Conservation (phyloP, 2,329 filamentous ascomycete species). For the Trichoderma polysporum region DNA sequence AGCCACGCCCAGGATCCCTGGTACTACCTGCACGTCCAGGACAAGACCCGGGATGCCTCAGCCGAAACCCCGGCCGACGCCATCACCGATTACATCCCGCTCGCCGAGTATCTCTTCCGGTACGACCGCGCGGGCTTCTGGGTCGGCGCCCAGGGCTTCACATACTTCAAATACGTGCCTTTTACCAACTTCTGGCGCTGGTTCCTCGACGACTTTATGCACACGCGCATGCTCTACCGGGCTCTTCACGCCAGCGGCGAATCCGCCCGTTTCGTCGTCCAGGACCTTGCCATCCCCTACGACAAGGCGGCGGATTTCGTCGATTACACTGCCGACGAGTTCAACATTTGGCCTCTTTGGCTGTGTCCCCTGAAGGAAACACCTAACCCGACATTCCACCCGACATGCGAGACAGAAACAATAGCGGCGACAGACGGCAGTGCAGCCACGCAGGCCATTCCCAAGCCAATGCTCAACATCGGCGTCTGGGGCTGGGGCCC, state of each 20-base stretch:
- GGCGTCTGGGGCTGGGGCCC: conserved; percentile 81
- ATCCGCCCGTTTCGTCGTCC: conserved; percentile 64
- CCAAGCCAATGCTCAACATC: conserved; percentile 55
- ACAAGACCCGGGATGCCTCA: conserved; percentile 38
- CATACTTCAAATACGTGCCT: conserved; percentile 64
- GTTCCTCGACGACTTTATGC: conserved; percentile 70
- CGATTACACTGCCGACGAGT: conserved; percentile 51
- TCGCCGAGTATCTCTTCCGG: conserved; percentile 73
- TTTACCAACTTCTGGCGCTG: conserved; percentile 66
- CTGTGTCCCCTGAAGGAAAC: conserved; percentile 55
- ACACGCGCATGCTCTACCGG: conserved; percentile 73
- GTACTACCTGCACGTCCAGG: conserved; percentile 71
- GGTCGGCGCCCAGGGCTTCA: conserved; percentile 65
- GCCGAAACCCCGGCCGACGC: conserved; percentile 18
- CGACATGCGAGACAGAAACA: conserved; percentile 41
- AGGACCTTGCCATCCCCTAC: conserved; percentile 64
- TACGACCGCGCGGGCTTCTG: conserved; percentile 77
- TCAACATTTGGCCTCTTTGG: conserved; percentile 61
- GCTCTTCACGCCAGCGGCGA: conserved; percentile 68
- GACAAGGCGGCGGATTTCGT: conserved; percentile 52
- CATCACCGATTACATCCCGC: conserved; percentile 57
- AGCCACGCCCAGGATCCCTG: conserved; percentile 65
- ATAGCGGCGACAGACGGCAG: neutral
- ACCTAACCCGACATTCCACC: conserved; percentile 53
- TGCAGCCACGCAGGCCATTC: conserved; percentile 24